Percentiles rank a stretch among this genome's conserved stretches.
Conservation (phyloP, 2,329 filamentous ascomycete species). For the Pseudopithomyces maydicus region DNA sequence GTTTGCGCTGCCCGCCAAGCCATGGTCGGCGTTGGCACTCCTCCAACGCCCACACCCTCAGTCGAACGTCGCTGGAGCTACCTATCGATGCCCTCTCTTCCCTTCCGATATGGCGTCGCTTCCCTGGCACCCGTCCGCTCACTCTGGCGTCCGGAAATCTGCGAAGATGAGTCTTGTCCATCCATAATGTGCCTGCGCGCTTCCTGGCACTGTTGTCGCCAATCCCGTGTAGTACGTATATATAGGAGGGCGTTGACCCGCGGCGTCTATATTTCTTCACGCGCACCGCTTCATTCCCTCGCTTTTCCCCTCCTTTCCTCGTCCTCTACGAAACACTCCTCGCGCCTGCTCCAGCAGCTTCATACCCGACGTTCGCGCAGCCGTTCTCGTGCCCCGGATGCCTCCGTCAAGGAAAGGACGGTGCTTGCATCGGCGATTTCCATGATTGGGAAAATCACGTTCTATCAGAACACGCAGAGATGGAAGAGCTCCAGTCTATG, state of each 20-base stretch:
- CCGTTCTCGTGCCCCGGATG: slow-evolving; percentile 1
- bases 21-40: slow-evolving; percentile 3
- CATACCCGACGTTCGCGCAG: slow-evolving; percentile 1
- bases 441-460: slow-evolving; percentile 1
- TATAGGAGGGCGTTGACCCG: slow-evolving; percentile 8
- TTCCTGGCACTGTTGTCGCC: slow-evolving; percentile 10
- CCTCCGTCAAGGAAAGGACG: slow-evolving; percentile 2
- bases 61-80: slow-evolving; percentile 7
- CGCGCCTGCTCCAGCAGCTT: slow-evolving; percentile 2
- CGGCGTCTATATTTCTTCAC: slow-evolving; percentile 6
- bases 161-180: slow-evolving; percentile 10
- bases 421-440: slow-evolving; percentile 1
- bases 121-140: slow-evolving; percentile 3
- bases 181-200: slow-evolving; percentile 7
- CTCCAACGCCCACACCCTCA: slow-evolving; percentile 10
- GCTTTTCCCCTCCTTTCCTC: background rate
- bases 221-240: slow-evolving; percentile 5
- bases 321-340: slow-evolving; percentile 9
- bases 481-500: slow-evolving; percentile 1
- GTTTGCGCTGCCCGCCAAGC: background rate
- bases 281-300: slow-evolving; percentile 11
- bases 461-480: slow-evolving; percentile 2
- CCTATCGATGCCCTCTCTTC: slow-evolving; percentile 11
- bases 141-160: slow-evolving; percentile 9
- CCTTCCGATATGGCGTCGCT: slow-evolving; percentile 10